Evolutionary conservation across 2,329 filamentous ascomycete species (phyloP), one percentile per base, ranked within the genome.

Genomic region (Xylariomycetidae sp.): DNA sequence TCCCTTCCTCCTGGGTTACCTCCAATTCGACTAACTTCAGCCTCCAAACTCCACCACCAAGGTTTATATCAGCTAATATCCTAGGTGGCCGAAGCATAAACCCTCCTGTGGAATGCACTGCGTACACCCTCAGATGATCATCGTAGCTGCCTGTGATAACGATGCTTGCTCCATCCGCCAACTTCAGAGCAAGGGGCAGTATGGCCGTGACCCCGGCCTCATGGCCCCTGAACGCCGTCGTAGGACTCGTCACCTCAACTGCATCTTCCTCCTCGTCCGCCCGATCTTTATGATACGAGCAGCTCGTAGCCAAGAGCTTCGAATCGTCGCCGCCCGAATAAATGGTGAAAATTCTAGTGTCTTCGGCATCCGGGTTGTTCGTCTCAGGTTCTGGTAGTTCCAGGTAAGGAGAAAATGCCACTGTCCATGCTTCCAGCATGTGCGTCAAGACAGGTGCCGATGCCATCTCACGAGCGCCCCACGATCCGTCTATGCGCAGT

Each of bases 81-180:
- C 65, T 66, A 1, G 64, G 57, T 28, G 61, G 64, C 31, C 61
- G 59, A 32, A 55, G 45, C 15, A 64, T 54, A 44, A 68, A 66
- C 0, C 60, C 59, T 18, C 50, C 44, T 25, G 62, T 48, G 3
- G 61, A 56, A 9, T 23, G 20, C 5, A 76, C 61, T 1, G 69
- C 57, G 30, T 84, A 71, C 2, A 95, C 66, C 10, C 90, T 76
- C 13, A 96, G 65, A 40, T 72, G 68, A 48, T 96, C 89, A 49
- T 96, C 92, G 52, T 96, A 98, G 53, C 86, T 93, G 4, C 92
- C 92, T 0, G 89, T 95, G 3, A 95, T 51, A 3, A 94, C 58
- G 4, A 92, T 52, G 4, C 69, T 65, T 1, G 68, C 66, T 3
- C 64, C 63, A 7, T 70, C 63, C 7, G 54, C 45, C 0, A 53